These are phyloP conservation scores for Fomitiporia mediterranea DNA, from an alignment of 1,284 basidiomycete genomes.

Conservation along the genomic window DNA sequence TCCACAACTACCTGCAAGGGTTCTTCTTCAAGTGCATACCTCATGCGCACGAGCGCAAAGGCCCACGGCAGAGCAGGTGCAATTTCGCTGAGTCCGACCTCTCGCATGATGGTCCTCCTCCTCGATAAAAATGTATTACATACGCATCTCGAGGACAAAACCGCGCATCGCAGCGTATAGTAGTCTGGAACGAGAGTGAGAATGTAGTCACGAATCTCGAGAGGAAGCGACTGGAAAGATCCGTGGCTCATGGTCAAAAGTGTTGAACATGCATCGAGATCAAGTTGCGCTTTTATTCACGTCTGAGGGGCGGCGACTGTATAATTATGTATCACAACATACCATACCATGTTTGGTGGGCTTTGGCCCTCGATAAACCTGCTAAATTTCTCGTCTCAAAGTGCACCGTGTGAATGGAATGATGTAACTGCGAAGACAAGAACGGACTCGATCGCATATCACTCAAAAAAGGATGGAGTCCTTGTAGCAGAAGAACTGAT, in stretches of 20 bases:
- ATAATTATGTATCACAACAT: too few relatives aligned
- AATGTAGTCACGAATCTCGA: conserved; percentile 14
- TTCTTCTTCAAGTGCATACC: background rate
- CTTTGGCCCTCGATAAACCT: too few relatives aligned
- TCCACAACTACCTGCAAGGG: background rate
- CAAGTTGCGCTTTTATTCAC: too few relatives aligned
- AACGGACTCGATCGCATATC: too few relatives aligned
- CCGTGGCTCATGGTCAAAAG: background rate
- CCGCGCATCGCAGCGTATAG: conserved; percentile 5
- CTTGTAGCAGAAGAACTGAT: too few relatives aligned
- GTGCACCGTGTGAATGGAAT: too few relatives aligned
- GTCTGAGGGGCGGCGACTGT: too few relatives aligned
- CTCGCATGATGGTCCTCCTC: conserved; percentile 3
- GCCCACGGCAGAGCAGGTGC: conserved; percentile 16
- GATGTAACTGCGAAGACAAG: too few relatives aligned
- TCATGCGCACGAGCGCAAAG: conserved; percentile 8
- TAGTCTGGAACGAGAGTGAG: conserved; percentile 15
- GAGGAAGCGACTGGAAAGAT: conserved; percentile 11
- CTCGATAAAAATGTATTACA: conserved; percentile 6
- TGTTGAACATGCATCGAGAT: conserved; percentile 3
- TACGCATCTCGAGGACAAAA: conserved; percentile 8
- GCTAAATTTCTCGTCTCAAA: too few relatives aligned
- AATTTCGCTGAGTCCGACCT: conserved; percentile 10
- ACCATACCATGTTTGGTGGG: too few relatives aligned
- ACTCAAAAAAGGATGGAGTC: too few relatives aligned